A percentile compares a stretch with the other conserved stretches of the same genome.
These are phyloP conservation scores for Dillenia suffruticosa DNA, from an alignment of 164 flowering plant species.

Conservation along the genomic window DNA sequence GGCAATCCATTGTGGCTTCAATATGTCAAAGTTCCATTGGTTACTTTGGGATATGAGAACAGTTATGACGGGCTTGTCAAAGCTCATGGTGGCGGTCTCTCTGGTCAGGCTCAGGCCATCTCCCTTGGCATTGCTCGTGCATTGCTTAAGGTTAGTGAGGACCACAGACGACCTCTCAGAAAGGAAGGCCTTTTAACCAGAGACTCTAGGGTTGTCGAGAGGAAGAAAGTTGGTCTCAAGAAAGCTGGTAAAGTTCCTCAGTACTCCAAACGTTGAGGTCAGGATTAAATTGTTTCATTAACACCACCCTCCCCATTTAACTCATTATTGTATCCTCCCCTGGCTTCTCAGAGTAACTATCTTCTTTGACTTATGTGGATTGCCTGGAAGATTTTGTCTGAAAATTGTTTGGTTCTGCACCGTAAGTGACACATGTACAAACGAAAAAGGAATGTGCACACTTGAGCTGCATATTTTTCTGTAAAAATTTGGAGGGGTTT, in stretches of 20 bases:
- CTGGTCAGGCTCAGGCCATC: constrained; percentile 98
- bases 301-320: neutral
- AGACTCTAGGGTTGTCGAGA: constrained; percentile 88
- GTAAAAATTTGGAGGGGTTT: too few species aligned
- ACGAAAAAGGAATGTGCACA: too few species aligned
- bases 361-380: too few species aligned
- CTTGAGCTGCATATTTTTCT: too few species aligned
- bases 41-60: constrained; percentile 64
- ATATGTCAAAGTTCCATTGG: constrained; percentile 72
- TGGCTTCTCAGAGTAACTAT: neutral
- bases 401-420: too few species aligned
- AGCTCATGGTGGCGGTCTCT: constrained; percentile 95
- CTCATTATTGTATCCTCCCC: neutral
- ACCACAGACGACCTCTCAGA: constrained; percentile 62
- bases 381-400: too few species aligned
- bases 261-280: constrained; percentile 72
- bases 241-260: constrained; percentile 97
- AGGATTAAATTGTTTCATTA: neutral
- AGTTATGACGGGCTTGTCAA: constrained; percentile 91
- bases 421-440: too few species aligned
- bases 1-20: constrained; percentile 93
- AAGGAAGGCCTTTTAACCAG: constrained; percentile 87
- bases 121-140: constrained; percentile 93
- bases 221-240: constrained; percentile 92
- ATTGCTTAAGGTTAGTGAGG: constrained; percentile 73